Evolutionary conservation across 2,329 filamentous ascomycete species (phyloP).

Genomic region (Ambrosiella cleistominuta): DNA sequence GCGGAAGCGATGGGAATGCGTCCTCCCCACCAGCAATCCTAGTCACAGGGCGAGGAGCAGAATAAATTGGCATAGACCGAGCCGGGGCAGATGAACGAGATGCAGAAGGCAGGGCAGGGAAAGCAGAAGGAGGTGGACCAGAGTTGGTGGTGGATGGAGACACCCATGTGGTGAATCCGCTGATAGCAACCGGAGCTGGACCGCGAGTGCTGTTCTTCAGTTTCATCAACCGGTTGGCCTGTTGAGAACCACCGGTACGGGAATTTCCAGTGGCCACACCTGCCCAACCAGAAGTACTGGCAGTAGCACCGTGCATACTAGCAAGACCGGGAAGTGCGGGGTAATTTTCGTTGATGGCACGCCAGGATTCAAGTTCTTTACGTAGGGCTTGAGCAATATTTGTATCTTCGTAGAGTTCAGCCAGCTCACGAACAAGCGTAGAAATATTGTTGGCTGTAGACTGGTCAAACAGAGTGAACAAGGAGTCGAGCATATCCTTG

Average conservation of each 20-base stretch:
- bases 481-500: conserved; percentile 63
- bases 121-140: conserved; percentile 20
- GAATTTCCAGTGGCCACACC: conserved; percentile 42
- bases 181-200: conserved; percentile 15
- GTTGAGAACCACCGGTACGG: conserved; percentile 25
- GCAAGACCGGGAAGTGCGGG: conserved; percentile 65
- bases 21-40: conserved; percentile 26
- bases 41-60: conserved; percentile 2
- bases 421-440: conserved; percentile 76
- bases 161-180: conserved; percentile 10
- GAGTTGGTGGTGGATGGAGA: conserved; percentile 15
- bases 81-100: conserved; percentile 5
- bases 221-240: conserved; percentile 36
- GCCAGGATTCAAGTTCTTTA: conserved; percentile 87
- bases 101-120: conserved; percentile 23
- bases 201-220: conserved; percentile 40
- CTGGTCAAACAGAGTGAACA: conserved; percentile 70
- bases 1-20: conserved; percentile 67
- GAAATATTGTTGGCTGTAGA: conserved; percentile 65
- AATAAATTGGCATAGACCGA: conserved; percentile 1
- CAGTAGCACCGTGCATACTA: conserved; percentile 46
- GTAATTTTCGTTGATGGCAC: conserved; percentile 89
- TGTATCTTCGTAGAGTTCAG: conserved; percentile 79
- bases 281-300: conserved; percentile 40
- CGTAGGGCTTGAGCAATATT: conserved; percentile 55